Evolutionary conservation across 1,284 basidiomycete genomes (phyloP).

Genomic region (Porodaedalea pini): DNA sequence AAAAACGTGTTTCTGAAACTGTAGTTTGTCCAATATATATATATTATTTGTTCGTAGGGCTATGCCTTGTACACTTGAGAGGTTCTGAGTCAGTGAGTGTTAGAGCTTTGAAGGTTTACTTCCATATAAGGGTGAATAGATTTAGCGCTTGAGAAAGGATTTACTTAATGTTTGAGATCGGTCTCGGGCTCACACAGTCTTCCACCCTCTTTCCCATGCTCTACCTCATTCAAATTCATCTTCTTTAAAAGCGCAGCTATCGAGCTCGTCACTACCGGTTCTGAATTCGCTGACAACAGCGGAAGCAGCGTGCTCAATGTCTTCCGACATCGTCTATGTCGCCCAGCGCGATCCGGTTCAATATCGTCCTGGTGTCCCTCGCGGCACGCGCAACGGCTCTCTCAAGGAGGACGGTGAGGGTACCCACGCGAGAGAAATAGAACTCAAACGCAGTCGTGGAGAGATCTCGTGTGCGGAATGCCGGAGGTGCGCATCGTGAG

Average conservation of each 20-base stretch:
- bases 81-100: too few relatives aligned
- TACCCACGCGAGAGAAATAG: slow-evolving; percentile 18
- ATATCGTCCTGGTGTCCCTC: slow-evolving; percentile 7
- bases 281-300: background rate
- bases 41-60: background rate
- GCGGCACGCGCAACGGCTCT: slow-evolving; percentile 3
- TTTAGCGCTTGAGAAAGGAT: slow-evolving; percentile 1
- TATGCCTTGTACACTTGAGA: too few relatives aligned
- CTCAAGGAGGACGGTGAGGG: slow-evolving; percentile 19
- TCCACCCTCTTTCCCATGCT: slow-evolving; percentile 7
- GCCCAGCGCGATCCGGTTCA: slow-evolving; percentile 9
- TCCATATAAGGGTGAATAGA: slow-evolving; percentile 1
- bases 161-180: background rate
- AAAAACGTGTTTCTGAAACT: too few relatives aligned
- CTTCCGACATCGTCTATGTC: slow-evolving; percentile 11
- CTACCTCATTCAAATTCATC: background rate
- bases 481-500: slow-evolving; percentile 17
- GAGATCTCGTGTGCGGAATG: slow-evolving; percentile 22
- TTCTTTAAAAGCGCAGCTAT: background rate
- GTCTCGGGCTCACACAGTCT: slow-evolving; percentile 2
- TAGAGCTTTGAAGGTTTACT: too few relatives aligned
- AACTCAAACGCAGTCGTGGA: slow-evolving; percentile 19
- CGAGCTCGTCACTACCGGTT: background rate
- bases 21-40: too few relatives aligned
- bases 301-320: slow-evolving; percentile 1